Evolutionary conservation across 768 basidiomycete species (phyloP), one percentile per base, ranked within the genome.

Genomic region (Xanthoconium purpureum): DNA sequence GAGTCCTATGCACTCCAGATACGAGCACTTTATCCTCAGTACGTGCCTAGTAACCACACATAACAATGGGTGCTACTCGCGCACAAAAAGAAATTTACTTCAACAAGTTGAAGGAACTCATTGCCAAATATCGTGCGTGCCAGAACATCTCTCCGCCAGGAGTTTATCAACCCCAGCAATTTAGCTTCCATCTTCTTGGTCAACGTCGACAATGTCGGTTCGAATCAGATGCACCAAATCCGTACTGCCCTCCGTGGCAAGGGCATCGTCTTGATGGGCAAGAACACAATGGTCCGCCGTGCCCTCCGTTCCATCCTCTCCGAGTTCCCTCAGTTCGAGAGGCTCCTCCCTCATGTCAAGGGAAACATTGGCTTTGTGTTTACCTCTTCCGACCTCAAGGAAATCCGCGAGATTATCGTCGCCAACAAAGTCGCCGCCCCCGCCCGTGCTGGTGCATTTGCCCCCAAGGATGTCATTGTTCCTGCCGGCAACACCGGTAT

Each of bases 211-310:
- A 99, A 98, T 79, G 97, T 99, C 73, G 92, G 94, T 56, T 98
- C 95, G 59, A 97, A 98, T 83, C 97, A 99, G 79, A 95, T 98
- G 89, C 94, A 97, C 71, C 94, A 96, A 75, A 95, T 96, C 63
- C 94, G 91, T 81, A 89, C 87, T 52, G 81, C 95, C 49, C 93
- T 99, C 75, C 93, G 97, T 67, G 94, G 94, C 70, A 94, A 91
- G 75, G 97, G 92, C 80, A 78, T 94, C 58, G 94, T 99, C 63
- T 77, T 99, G 67, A 99, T 99, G 97, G 97, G 97, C 73, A 99
- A 99, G 81, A 99, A 99, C 87, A 99, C 97, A 73, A 98, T 98
- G 96, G 95, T 99, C 68, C 92, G 97, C 79, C 93, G 97, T 68
- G 97, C 94, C 58, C 84, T 99, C 60, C 94, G 97, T 62, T 81